phyloP scores from a whole-genome alignment of 805 yeast genomes.

The Kockiozyma suomiensis region DNA sequence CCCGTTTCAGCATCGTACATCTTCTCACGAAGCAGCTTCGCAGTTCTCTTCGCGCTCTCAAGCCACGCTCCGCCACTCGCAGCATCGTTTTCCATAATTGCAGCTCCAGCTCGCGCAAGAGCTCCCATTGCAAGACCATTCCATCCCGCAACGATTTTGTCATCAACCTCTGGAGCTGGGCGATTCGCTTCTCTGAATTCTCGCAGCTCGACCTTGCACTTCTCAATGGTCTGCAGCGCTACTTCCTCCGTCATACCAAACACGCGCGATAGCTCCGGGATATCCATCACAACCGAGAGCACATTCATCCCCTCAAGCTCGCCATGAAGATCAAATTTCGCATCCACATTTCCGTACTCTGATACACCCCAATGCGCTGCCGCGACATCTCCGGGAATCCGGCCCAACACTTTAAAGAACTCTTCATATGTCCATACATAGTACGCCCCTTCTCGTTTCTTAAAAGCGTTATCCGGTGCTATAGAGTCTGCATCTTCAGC shows the following conservation, averaged over 20 bases:
- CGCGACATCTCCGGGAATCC: slow-evolving; percentile 38
- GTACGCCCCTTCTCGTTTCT: slow-evolving; percentile 41
- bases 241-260: slow-evolving; percentile 41
- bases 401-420: slow-evolving; percentile 37
- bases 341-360: slow-evolving; percentile 44
- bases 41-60: slow-evolving; percentile 38
- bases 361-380: slow-evolving; percentile 44
- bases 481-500: slow-evolving; percentile 44
- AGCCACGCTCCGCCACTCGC: slow-evolving; percentile 31
- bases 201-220: slow-evolving; percentile 36
- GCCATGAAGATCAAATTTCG: slow-evolving; percentile 41
- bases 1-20: slow-evolving; percentile 34
- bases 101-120: slow-evolving; percentile 41
- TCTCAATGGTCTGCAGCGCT: slow-evolving; percentile 35
- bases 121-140: slow-evolving; percentile 46
- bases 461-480: slow-evolving; percentile 30
- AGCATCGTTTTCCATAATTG: slow-evolving; percentile 29
- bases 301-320: slow-evolving; percentile 42
- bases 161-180: slow-evolving; percentile 41
- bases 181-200: slow-evolving; percentile 36
- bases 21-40: slow-evolving; percentile 35
- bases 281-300: slow-evolving; percentile 35
- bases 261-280: slow-evolving; percentile 40
- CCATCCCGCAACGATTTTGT: slow-evolving; percentile 44
- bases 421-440: slow-evolving; percentile 45